A percentile compares a stretch with the other conserved stretches of the same genome.
phyloP scores from a whole-genome alignment of 306 rosid species.

The Lagenaria siceraria region DNA sequence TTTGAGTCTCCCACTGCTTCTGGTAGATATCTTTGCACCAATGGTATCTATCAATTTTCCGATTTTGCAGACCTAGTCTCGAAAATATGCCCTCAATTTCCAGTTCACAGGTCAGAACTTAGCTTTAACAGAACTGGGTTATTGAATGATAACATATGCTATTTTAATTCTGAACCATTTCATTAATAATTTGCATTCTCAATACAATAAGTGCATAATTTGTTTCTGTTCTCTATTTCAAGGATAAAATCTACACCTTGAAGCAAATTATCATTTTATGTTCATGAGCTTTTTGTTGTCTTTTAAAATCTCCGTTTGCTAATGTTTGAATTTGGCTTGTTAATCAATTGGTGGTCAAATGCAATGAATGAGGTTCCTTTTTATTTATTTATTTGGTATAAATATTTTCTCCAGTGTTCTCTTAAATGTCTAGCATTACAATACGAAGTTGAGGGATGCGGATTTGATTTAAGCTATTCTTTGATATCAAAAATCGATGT shows the following conservation, averaged over 20 bases:
- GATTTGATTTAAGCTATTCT: not conserved
- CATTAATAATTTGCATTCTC: not conserved
- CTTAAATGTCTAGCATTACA: not conserved
- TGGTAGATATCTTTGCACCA: conserved; percentile 80
- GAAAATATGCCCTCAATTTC: conserved; percentile 47
- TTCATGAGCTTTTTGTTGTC: too few species aligned
- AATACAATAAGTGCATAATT: not conserved
- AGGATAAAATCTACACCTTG: not conserved
- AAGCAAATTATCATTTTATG: not conserved
- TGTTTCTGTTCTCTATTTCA: not conserved
- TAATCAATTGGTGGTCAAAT: not conserved
- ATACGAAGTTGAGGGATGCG: not conserved
- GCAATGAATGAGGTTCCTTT: not conserved
- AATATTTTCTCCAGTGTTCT: too few species aligned
- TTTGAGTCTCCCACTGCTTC: conserved; percentile 50
- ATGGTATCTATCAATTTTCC: conserved; percentile 54
- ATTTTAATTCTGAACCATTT: not conserved
- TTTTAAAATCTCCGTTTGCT: not conserved
- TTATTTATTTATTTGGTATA: too few species aligned
- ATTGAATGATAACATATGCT: not conserved
- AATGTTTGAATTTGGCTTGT: not conserved
- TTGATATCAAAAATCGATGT: not conserved
- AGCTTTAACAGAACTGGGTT: not conserved
- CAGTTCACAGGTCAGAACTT: conserved; percentile 58
- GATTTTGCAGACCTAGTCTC: conserved; percentile 46